Evolutionary conservation across 2,329 filamentous ascomycete genomes (phyloP).

Genomic region (Triangularia verruculosa): DNA sequence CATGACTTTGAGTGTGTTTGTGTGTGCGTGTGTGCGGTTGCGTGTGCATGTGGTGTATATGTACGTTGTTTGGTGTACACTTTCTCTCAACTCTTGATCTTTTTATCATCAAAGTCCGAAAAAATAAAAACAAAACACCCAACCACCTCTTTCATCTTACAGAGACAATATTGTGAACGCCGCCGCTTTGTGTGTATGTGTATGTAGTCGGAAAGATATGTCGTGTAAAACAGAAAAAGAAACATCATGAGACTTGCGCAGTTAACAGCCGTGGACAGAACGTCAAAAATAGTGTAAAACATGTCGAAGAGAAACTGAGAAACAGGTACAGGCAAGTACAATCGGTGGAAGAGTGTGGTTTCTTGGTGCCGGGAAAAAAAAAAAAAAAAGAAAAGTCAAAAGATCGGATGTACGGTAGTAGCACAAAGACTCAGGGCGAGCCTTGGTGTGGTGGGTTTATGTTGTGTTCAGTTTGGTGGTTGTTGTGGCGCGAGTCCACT

Average conservation of each 20-base stretch:
- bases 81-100: background rate
- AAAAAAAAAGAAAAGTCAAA: background rate
- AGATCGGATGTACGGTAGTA: background rate
- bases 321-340: background rate
- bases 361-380: background rate
- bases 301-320: background rate
- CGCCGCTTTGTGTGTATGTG: background rate
- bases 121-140: background rate
- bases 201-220: background rate
- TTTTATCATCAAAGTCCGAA: background rate
- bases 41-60: background rate
- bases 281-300: background rate
- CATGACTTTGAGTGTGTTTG: background rate
- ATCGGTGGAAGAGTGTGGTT: background rate
- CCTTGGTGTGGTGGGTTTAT: background rate
- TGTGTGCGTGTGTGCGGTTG: background rate
- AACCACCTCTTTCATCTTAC: background rate
- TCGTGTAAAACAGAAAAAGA: background rate
- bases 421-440: background rate
- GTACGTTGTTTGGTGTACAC: background rate
- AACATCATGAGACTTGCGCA: background rate
- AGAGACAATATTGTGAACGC: background rate
- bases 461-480: background rate
- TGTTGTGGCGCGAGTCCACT: background rate
- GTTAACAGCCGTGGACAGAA: background rate